A percentile compares a stretch with the other conserved stretches of the same genome.
These are phyloP conservation scores for Pythium phragmitis DNA, from an alignment of 352 stramenopile genomes.

Conservation along the genomic window DNA sequence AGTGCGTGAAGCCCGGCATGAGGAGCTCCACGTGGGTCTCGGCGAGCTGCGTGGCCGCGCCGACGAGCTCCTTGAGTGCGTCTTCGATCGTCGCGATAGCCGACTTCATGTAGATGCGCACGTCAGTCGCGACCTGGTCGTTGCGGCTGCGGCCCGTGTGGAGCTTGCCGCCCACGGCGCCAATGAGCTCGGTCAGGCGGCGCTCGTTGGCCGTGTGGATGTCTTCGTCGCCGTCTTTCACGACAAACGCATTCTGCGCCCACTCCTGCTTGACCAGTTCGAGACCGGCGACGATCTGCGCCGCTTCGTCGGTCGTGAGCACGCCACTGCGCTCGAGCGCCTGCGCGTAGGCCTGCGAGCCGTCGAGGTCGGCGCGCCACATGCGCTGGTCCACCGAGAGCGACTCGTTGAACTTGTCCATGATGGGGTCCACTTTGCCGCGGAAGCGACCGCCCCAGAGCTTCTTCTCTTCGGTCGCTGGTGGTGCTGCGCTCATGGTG, in stretches of 20 bases:
- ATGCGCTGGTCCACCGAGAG: conserved; percentile 97
- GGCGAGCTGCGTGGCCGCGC: conserved; percentile 84
- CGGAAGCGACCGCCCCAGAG: conserved; percentile 93
- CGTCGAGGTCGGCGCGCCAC: conserved; percentile 95
- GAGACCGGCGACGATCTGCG: conserved; percentile 86
- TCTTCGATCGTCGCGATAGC: conserved; percentile 61
- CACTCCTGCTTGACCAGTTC: conserved; percentile 90
- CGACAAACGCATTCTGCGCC: conserved; percentile 68
- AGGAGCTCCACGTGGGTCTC: conserved; percentile 94
- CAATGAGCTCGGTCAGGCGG: conserved; percentile 96
- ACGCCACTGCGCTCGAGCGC: conserved; percentile 90
- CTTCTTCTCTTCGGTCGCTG: conserved; percentile 64
- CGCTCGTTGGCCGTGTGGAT: conserved; percentile 99
- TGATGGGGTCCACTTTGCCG: conserved; percentile 94
- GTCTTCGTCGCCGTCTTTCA: conserved; percentile 96
- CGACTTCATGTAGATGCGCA: conserved; percentile 93
- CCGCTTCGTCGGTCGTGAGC: conserved; percentile 88
- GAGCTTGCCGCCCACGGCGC: conserved; percentile 95
- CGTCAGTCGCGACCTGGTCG: conserved; percentile 98
- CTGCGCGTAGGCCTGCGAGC: conserved; percentile 95
- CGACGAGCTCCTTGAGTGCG: conserved; percentile 92
- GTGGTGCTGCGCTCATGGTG: conserved; percentile 22
- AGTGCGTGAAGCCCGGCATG: conserved; percentile 98
- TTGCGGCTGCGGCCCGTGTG: conserved; percentile 96
- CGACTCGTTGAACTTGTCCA: conserved; percentile 99